These are phyloP conservation scores for Oryza meyeriana DNA, from an alignment of 176 grass and related monocot species.

Conservation along the genomic window DNA sequence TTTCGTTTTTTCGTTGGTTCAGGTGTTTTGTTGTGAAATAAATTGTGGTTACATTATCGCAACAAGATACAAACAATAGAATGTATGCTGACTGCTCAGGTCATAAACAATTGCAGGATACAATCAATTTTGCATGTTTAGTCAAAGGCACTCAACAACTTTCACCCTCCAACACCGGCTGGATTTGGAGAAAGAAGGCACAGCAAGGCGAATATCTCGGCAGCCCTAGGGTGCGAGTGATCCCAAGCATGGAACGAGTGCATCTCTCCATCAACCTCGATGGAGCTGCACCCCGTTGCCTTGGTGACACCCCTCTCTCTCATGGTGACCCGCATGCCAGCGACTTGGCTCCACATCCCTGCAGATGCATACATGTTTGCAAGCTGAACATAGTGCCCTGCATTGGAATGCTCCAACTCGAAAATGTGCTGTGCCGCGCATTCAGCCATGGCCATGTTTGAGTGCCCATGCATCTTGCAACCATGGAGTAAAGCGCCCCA, in stretches of 20 bases:
- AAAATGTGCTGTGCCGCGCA: constrained; percentile 53
- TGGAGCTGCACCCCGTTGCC: constrained; percentile 50
- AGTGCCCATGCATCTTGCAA: constrained; percentile 55
- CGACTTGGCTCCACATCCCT: constrained; percentile 70
- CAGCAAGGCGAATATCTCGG: constrained; percentile 32
- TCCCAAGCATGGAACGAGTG: constrained; percentile 42
- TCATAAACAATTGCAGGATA: constrained; percentile 13
- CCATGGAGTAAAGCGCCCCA: constrained; percentile 74
- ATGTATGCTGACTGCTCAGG: constrained; percentile 5
- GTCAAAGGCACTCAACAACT: constrained; percentile 1
- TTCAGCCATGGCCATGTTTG: constrained; percentile 52
- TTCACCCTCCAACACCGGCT: neutral
- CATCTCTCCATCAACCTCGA: constrained; percentile 46
- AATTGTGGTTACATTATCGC: neutral
- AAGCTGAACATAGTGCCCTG: constrained; percentile 76
- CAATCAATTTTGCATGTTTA: neutral
- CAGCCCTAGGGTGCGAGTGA: constrained; percentile 20
- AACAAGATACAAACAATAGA: neutral
- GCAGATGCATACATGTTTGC: constrained; percentile 71
- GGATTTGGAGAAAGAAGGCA: constrained; percentile 38
- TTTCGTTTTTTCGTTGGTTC: constrained; percentile 16
- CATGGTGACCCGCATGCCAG: constrained; percentile 53
- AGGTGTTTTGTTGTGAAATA: neutral
- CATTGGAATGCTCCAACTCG: constrained; percentile 52
- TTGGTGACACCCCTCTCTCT: constrained; percentile 62